Conservation (phyloP, 164 flowering plant genomes). For the Paratinospora sagittata region DNA sequence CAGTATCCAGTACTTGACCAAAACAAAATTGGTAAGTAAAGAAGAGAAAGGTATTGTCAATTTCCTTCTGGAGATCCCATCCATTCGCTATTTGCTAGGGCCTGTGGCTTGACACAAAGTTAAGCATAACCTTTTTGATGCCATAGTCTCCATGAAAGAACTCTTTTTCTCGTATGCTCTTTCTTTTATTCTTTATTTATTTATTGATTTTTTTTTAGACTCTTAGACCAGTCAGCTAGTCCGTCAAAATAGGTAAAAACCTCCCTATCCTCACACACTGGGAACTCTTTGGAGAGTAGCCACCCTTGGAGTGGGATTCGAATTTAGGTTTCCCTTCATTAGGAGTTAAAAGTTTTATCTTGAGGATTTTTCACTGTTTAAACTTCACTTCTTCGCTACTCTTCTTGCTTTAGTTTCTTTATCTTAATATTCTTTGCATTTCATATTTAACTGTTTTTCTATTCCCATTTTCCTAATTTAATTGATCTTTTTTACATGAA, state of each 20-base stretch:
- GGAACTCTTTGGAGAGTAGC: too few relatives aligned
- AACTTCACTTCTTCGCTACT: neutral
- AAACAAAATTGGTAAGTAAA: neutral
- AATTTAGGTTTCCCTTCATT: neutral
- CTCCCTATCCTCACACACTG: too few relatives aligned
- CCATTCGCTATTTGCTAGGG: neutral
- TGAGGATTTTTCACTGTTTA: neutral
- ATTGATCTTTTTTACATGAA: neutral
- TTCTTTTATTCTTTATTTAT: too few relatives aligned
- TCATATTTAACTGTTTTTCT: neutral
- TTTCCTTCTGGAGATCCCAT: neutral
- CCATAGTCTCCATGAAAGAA: neutral
- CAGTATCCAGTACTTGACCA: too few relatives aligned
- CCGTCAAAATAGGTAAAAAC: too few relatives aligned
- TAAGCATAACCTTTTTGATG: neutral
- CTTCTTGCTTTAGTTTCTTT: neutral
- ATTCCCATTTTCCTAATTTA: neutral
- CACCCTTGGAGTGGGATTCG: too few relatives aligned
- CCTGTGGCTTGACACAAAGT: neutral
- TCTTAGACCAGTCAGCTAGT: too few relatives aligned
- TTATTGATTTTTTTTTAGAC: too few relatives aligned
- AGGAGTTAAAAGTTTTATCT: neutral
- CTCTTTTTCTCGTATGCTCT: neutral
- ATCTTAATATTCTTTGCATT: neutral
- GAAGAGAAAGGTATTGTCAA: neutral